Evolutionary conservation across 2,329 filamentous ascomycete species (phyloP).

Genomic region (Delphinella strobiligena): DNA sequence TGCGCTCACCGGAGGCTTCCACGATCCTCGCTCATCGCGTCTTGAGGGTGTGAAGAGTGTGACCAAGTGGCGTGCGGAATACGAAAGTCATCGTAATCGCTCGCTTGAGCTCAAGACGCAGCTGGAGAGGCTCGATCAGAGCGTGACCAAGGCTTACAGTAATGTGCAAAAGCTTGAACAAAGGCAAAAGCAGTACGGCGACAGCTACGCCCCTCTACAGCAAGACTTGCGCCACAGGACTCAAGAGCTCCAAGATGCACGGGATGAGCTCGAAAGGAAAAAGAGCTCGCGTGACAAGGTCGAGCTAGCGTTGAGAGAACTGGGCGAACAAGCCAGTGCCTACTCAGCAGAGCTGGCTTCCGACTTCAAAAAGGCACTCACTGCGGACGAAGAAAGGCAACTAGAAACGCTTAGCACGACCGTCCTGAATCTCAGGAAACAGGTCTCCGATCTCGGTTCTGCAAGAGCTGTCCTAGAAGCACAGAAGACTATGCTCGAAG

Average conservation of each 20-base stretch:
- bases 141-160: constrained; percentile 76
- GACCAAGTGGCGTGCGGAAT: constrained; percentile 61
- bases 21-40: constrained; percentile 75
- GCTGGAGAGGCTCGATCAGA: constrained; percentile 71
- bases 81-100: constrained; percentile 53
- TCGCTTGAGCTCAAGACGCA: constrained; percentile 54
- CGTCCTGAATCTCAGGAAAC: constrained; percentile 62
- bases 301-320: constrained; percentile 42
- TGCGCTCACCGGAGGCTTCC: constrained; percentile 87
- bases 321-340: constrained; percentile 62
- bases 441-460: constrained; percentile 64
- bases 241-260: constrained; percentile 61
- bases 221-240: constrained; percentile 66
- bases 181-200: constrained; percentile 62
- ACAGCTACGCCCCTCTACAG: constrained; percentile 68
- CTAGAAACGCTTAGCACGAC: constrained; percentile 58
- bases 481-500: constrained; percentile 71
- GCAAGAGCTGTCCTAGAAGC: constrained; percentile 66
- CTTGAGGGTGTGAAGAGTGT: constrained; percentile 72
- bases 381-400: constrained; percentile 67
- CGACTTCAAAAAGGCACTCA: constrained; percentile 86
- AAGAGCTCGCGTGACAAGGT: constrained; percentile 53
- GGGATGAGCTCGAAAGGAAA: constrained; percentile 62
- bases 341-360: constrained; percentile 71
- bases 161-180: constrained; percentile 76